These are phyloP conservation scores for Thelephora aurantiotincta DNA, from an alignment of 768 basidiomycete species.

Conservation along the genomic window DNA sequence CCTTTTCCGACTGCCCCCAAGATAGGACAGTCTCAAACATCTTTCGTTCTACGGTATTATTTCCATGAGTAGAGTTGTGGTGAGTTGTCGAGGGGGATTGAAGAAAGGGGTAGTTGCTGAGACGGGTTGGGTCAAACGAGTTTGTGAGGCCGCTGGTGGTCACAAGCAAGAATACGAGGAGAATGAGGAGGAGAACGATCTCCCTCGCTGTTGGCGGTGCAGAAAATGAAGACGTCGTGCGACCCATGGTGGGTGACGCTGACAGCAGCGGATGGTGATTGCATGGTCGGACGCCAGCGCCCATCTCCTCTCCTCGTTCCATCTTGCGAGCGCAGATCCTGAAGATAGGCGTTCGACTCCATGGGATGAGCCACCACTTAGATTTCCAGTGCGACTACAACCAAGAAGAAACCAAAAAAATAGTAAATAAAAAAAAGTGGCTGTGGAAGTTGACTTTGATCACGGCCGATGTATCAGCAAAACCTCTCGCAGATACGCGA, in stretches of 20 bases:
- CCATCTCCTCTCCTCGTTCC: too few species aligned
- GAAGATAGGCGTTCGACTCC: too few species aligned
- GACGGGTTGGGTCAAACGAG: background rate
- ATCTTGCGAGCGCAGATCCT: too few species aligned
- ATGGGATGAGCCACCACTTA: too few species aligned
- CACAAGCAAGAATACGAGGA: constrained; percentile 15
- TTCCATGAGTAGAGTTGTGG: constrained; percentile 5
- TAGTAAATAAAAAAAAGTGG: too few species aligned
- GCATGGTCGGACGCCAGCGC: too few species aligned
- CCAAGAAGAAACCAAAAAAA: too few species aligned
- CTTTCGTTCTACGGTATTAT: background rate
- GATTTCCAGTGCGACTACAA: too few species aligned
- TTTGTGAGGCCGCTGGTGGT: constrained; percentile 4
- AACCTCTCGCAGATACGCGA: too few species aligned
- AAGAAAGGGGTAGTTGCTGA: background rate
- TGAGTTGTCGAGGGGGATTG: background rate
- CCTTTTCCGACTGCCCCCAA: constrained; percentile 7
- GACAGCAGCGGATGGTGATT: too few species aligned
- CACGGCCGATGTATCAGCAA: too few species aligned
- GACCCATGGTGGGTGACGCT: background rate
- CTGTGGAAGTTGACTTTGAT: too few species aligned
- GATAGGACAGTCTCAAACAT: background rate
- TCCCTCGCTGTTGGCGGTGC: constrained; percentile 16
- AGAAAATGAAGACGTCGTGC: constrained; percentile 3
- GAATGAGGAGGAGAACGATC: constrained; percentile 14